Evolutionary conservation across 352 stramenopile genomes (phyloP).

Genomic region (Phytopythium vexans): DNA sequence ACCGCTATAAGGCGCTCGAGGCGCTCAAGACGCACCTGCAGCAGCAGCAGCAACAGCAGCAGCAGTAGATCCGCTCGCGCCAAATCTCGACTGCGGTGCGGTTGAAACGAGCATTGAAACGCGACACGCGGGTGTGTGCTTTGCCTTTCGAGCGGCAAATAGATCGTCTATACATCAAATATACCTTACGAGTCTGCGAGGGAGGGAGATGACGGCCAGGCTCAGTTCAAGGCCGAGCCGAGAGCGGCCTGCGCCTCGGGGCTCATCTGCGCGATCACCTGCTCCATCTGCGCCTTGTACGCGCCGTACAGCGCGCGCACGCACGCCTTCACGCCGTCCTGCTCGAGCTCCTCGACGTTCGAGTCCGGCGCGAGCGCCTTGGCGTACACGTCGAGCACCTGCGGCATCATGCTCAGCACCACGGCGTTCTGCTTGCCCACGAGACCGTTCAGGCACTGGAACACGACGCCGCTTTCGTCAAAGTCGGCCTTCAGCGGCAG

Average conservation of each 20-base stretch:
- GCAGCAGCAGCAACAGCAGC: too few relatives aligned
- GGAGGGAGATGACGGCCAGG: neutral
- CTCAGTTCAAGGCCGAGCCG: conserved; percentile 49
- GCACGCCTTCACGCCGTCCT: conserved; percentile 65
- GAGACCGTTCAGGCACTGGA: conserved; percentile 93
- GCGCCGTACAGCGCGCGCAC: conserved; percentile 60
- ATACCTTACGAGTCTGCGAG: neutral
- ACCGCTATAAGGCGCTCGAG: conserved; percentile 84
- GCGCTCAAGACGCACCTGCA: conserved; percentile 44
- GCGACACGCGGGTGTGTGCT: too few relatives aligned
- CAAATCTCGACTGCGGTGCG: too few relatives aligned
- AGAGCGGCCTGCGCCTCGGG: conserved; percentile 68
- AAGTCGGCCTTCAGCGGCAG: conserved; percentile 96
- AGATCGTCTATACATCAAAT: too few relatives aligned
- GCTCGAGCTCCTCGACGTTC: conserved; percentile 71
- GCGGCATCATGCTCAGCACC: conserved; percentile 60
- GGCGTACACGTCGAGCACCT: conserved; percentile 80
- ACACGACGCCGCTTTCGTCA: conserved; percentile 95
- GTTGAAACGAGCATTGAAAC: too few relatives aligned
- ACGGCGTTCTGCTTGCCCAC: conserved; percentile 88
- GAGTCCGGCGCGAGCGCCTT: conserved; percentile 59
- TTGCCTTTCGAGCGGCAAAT: too few relatives aligned
- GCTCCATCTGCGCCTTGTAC: conserved; percentile 80
- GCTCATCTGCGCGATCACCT: conserved; percentile 71
- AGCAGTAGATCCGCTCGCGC: too few relatives aligned